Evolutionary conservation across 208 protist species (phyloP), one percentile per base, ranked within the genome.

Genomic region (Crithidia brevicula): DNA sequence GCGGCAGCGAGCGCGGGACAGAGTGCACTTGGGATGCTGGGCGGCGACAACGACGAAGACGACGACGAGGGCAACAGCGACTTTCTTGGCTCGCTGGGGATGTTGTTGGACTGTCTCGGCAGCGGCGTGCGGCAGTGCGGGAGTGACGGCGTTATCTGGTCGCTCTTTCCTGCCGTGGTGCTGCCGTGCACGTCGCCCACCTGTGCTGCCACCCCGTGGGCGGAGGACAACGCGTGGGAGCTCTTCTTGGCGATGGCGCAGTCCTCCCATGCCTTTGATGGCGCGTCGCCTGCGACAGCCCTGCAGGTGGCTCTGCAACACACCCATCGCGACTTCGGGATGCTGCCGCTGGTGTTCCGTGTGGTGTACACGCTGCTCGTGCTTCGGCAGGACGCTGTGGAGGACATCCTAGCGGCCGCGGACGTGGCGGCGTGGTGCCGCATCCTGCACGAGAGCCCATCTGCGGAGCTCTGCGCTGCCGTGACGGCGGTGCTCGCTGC

Each of bases 181-280:
- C 25, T 85, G 47, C 74, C 73, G 18, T 96, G 88, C 79, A 96
- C 79, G 0, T 20, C 45, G 27, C 72, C 82, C 18, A 77, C 47
- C 1, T 34, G 61, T 11, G 23, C 69, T 0, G 57, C 88, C n/a
- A 76, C 83, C 8, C 67, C 81, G 25, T 94, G 84, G 81, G 88
- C 66, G 22, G 87, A 94, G 75, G 91, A 96, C 53, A 38, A 82
- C 54, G 88, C 82, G 11, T 96, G 91, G 91, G 91, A 93, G 58
- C 58, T 94, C 20, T 67, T 96, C 0, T 75, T 93, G 16, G 47
- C 56, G 9, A 86, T 94, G 71, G 72, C 59, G 18, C 74, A 77
- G 31, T 57, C 53, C 47, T 77, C 84, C 6, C 58, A 42, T 25
- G 38, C 46, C 30, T 84, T 75, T 59, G 38, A 23, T 7, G n/a